Evolutionary conservation across 2,329 filamentous ascomycete genomes (phyloP), one percentile per base, ranked within the genome.

Genomic region (Byssoonygena ceratinophila): DNA sequence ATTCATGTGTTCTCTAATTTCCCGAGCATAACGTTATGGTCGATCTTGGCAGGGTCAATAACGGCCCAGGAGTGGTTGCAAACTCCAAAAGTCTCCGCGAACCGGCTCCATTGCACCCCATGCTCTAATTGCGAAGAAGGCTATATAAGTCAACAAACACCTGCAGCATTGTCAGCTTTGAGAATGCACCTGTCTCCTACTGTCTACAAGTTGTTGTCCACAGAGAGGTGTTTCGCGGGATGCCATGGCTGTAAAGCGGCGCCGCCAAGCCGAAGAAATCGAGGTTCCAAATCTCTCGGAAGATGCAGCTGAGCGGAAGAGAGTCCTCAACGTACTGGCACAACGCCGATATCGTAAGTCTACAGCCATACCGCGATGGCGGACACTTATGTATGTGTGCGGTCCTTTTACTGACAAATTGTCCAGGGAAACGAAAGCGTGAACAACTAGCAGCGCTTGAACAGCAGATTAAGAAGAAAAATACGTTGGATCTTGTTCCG

Each of bases 281-380:
- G 64, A 66, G 1, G 68, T 77, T 5, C 75, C 76, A 4, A 61
- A 75, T 46, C 74, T 76, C 16, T 71, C 75, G 4, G 65, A 76
- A 31, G 69, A 79, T 63, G 74, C 75, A 0, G 66, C 71, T 1
- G 76, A 78, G 61, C 67, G 76, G 16, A 79, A 78, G 58, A 65
- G 76, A n/a, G 66, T 77, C 1, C 57, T 78, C 7, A 78, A 78
- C 46, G 75, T 78, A 7, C 61, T 79, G 37, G 75, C 76, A 0
- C 76, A 78, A 54, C 68, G 76, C 27, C 67, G 76, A 64, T 79
- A 79, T 53, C 66, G 75, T 76, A 58, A 58, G 65, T 34, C 52
- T 14, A 41, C 16, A 9, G 11, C 16, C 5, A 20, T 43, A 6
- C 16, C 23, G 31, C 16, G 16, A 34, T 23, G 23, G 16, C 14